Conservation (phyloP, 1,284 basidiomycete species). For the Ceratobasidium sp. region DNA sequence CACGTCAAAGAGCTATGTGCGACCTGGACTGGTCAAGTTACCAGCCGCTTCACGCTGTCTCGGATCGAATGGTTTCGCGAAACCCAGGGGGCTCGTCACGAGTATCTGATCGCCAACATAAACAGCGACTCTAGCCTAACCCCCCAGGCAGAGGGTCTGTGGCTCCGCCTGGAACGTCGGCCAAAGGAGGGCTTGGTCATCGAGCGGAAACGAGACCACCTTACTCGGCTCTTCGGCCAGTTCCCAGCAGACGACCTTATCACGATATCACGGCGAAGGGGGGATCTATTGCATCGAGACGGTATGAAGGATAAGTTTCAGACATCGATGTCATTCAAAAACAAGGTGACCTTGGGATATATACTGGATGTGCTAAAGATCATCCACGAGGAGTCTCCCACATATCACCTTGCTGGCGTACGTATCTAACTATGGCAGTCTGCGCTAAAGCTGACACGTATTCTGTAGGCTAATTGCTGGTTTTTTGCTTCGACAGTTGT, state of each 20-base stretch:
- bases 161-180: slow-evolving; percentile 33
- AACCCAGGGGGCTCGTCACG: slow-evolving; percentile 13
- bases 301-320: neutral
- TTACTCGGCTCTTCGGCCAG: neutral
- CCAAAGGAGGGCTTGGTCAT: slow-evolving; percentile 11
- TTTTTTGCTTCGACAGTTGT: slow-evolving; percentile 31
- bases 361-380: slow-evolving; percentile 25
- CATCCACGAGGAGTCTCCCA: slow-evolving; percentile 31
- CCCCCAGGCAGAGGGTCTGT: neutral
- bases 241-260: slow-evolving; percentile 21
- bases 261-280: slow-evolving; percentile 20
- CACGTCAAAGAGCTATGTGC: neutral
- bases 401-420: slow-evolving; percentile 34
- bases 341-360: slow-evolving; percentile 9
- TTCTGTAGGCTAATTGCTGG: slow-evolving; percentile 35
- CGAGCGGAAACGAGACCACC: neutral
- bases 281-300: slow-evolving; percentile 23
- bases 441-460: neutral
- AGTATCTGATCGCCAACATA: slow-evolving; percentile 25
- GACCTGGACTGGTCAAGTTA: neutral
- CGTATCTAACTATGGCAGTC: neutral
- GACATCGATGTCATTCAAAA: neutral
- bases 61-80: slow-evolving; percentile 30
- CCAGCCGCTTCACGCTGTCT: slow-evolving; percentile 11
- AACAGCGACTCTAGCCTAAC: neutral